Percentiles rank a stretch among this genome's conserved stretches.
These are phyloP conservation scores for Escallonia herrerae DNA, from an alignment of 129 eudicot genomes.

Conservation along the genomic window DNA sequence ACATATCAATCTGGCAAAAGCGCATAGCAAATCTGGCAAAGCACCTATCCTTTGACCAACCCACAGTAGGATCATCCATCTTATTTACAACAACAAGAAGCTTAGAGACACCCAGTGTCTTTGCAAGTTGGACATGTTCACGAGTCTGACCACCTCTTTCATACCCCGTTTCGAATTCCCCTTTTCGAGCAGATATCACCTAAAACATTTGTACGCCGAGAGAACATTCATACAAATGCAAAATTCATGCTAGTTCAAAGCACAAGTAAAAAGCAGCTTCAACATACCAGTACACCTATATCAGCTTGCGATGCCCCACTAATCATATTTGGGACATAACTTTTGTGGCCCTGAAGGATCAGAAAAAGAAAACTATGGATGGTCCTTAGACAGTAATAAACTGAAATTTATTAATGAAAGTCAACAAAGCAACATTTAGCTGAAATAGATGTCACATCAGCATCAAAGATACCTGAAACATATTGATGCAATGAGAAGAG, in stretches of 20 bases:
- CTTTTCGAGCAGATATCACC: constrained; percentile 98
- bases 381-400: background rate
- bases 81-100: constrained; percentile 87
- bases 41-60: constrained; percentile 84
- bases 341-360: constrained; percentile 81
- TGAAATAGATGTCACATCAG: no score
- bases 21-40: background rate
- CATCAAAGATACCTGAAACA: no score
- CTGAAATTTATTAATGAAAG: no score
- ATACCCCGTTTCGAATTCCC: constrained; percentile 96
- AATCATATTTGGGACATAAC: constrained; percentile 96
- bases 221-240: background rate
- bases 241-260: constrained; percentile 2
- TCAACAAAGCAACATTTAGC: no score
- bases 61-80: constrained; percentile 91
- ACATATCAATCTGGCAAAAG: background rate
- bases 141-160: constrained; percentile 98
- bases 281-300: constrained; percentile 81
- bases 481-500: no score
- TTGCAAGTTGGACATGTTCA: constrained; percentile 93
- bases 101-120: constrained; percentile 82
- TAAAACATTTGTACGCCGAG: background rate
- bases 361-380: background rate
- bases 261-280: background rate
- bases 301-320: constrained; percentile 99